Evolutionary conservation across 768 basidiomycete species (phyloP).

Genomic region (Kwoniella sp.): DNA sequence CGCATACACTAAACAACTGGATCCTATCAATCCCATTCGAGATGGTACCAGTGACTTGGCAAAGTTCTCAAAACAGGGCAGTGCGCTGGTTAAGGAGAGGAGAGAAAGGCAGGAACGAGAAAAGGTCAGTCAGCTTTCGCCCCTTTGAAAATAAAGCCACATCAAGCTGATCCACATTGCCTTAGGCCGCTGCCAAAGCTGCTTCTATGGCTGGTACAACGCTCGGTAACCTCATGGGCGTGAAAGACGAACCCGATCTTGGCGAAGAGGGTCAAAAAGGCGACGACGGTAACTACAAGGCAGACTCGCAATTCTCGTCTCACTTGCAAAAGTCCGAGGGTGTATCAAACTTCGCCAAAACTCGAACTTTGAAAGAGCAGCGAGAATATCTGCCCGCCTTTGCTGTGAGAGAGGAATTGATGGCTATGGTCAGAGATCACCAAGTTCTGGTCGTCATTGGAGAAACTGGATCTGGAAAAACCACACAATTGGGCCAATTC

Average conservation of each 20-base stretch:
- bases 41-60: slow-evolving; percentile 95
- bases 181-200: slow-evolving; percentile 88
- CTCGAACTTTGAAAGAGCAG: slow-evolving; percentile 86
- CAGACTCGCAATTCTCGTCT: slow-evolving; percentile 94
- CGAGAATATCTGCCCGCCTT: slow-evolving; percentile 96
- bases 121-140: no score
- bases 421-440: slow-evolving; percentile 86
- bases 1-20: slow-evolving; percentile 93
- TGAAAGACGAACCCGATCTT: slow-evolving; percentile 89
- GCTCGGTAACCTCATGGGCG: slow-evolving; percentile 97
- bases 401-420: slow-evolving; percentile 89
- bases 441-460: slow-evolving; percentile 96
- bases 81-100: slow-evolving; percentile 88
- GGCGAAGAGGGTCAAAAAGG: slow-evolving; percentile 62
- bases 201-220: slow-evolving; percentile 88
- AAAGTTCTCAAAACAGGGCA: slow-evolving; percentile 95
- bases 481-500: slow-evolving; percentile 93
- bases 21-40: slow-evolving; percentile 94
- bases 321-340: slow-evolving; percentile 74
- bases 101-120: slow-evolving; percentile 92
- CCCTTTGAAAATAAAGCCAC: no score
- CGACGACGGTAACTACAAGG: slow-evolving; percentile 66
- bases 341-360: slow-evolving; percentile 78
- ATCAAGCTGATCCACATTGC: slow-evolving; percentile 1
- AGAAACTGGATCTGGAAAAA: slow-evolving; percentile 99